phyloP scores from a whole-genome alignment of 495 filamentous ascomycete species.

The Annulohypoxylon nitens region DNA sequence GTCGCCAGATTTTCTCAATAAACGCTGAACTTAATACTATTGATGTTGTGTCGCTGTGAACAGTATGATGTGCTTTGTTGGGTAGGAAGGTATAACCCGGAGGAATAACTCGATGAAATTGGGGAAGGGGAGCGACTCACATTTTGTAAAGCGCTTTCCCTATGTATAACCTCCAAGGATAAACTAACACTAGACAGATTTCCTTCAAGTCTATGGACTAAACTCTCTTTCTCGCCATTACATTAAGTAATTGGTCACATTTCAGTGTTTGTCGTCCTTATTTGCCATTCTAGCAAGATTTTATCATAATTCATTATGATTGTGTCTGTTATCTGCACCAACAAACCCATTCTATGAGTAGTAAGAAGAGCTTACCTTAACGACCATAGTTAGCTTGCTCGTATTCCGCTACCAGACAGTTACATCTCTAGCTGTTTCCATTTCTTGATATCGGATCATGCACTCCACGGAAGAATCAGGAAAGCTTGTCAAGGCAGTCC shows the following conservation, averaged over 20 bases:
- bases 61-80: not conserved
- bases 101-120: not conserved
- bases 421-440: not conserved
- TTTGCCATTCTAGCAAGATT: too few species aligned
- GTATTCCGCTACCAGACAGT: not conserved
- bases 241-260: not conserved
- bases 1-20: conserved; percentile 51
- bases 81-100: not conserved
- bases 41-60: not conserved
- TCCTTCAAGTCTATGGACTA: not conserved
- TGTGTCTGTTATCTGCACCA: too few species aligned
- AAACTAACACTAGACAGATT: not conserved
- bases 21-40: conserved; percentile 38
- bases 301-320: too few species aligned
- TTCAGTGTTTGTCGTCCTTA: not conserved
- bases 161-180: not conserved
- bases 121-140: not conserved
- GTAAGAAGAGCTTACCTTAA: too few species aligned
- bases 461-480: conserved; percentile 27
- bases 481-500: conserved; percentile 27
- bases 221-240: not conserved
- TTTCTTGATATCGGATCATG: conserved; percentile 21
- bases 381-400: not conserved
- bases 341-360: too few species aligned
- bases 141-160: not conserved